phyloP scores from a whole-genome alignment of 2,329 filamentous ascomycete species.

The Aureobasidium sp. region DNA sequence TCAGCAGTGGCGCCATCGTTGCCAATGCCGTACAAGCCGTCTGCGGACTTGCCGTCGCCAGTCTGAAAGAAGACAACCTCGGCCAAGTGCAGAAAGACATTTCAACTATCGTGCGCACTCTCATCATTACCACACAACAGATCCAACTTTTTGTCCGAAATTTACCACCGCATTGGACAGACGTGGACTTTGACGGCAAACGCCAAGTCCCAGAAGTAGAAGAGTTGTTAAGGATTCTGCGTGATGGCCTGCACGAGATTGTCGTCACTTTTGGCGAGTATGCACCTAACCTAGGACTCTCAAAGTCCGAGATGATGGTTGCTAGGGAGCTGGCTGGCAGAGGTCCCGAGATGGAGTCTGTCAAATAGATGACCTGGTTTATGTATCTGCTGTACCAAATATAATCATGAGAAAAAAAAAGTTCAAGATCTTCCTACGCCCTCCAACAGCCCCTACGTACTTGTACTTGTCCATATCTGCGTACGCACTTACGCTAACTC shows the following conservation, averaged over 20 bases:
- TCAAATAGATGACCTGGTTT: not conserved
- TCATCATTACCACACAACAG: slow-evolving; percentile 61
- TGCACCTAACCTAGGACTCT: slow-evolving; percentile 62
- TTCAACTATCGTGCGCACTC: slow-evolving; percentile 62
- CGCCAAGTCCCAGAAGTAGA: slow-evolving; percentile 59
- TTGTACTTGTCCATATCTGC: not conserved
- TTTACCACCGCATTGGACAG: slow-evolving; percentile 70
- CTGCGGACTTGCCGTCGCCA: slow-evolving; percentile 57
- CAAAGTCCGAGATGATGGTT: slow-evolving; percentile 61
- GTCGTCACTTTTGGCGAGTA: slow-evolving; percentile 69
- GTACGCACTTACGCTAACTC: not conserved
- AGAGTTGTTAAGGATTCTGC: slow-evolving; percentile 58
- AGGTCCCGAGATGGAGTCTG: slow-evolving; percentile 20
- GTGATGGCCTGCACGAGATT: slow-evolving; percentile 57
- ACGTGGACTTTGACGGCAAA: slow-evolving; percentile 51
- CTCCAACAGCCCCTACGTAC: not conserved
- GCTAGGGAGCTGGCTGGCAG: slow-evolving; percentile 54
- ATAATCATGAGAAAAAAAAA: not conserved
- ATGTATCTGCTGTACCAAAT: not conserved
- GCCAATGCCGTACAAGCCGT: slow-evolving; percentile 64
- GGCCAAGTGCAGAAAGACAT: slow-evolving; percentile 84
- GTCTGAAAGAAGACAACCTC: slow-evolving; percentile 71
- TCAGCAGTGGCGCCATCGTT: slow-evolving; percentile 61
- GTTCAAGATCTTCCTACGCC: not conserved
- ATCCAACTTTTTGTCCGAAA: slow-evolving; percentile 59